Percentiles rank a stretch among this genome's conserved stretches.
Conservation (phyloP, 106 monocot genomes). For the Acanthochlamys bracteata region DNA sequence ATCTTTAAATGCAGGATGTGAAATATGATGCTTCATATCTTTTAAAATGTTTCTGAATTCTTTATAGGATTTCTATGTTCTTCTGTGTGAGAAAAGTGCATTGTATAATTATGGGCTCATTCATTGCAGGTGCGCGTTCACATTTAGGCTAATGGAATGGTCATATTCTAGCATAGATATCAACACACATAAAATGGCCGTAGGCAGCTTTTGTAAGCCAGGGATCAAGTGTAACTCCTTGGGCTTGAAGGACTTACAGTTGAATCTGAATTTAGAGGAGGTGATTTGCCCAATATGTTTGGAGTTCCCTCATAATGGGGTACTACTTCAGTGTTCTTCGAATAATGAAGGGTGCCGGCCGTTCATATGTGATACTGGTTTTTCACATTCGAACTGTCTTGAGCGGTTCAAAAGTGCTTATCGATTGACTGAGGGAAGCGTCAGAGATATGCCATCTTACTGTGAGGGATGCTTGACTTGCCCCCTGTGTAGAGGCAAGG, state of each 20-base stretch:
- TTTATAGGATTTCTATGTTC: no score
- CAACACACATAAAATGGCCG: conserved; percentile 5
- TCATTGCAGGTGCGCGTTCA: no score
- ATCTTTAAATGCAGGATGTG: no score
- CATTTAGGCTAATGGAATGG: no score
- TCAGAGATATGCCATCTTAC: conserved; percentile 23
- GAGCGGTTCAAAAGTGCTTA: conserved; percentile 53
- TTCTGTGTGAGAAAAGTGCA: no score
- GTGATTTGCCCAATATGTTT: conserved; percentile 63
- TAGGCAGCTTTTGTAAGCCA: conserved; percentile 10
- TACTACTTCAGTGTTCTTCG: conserved; percentile 53
- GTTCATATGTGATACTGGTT: conserved; percentile 68
- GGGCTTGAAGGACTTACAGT: conserved; percentile 17
- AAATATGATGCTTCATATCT: no score
- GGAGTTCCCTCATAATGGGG: conserved; percentile 69
- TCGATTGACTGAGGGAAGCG: conserved; percentile 21
- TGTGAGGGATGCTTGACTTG: conserved; percentile 28
- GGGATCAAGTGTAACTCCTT: conserved; percentile 14
- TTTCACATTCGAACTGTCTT: conserved; percentile 61
- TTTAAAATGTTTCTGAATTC: no score
- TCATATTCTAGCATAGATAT: no score
- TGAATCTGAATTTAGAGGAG: conserved; percentile 40
- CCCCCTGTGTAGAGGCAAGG: conserved; percentile 58
- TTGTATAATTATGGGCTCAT: no score
- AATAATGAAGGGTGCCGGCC: conserved; percentile 60